Evolutionary conservation across 805 yeast genomes (phyloP).

Genomic region (Scheffersomyces spartinae): DNA sequence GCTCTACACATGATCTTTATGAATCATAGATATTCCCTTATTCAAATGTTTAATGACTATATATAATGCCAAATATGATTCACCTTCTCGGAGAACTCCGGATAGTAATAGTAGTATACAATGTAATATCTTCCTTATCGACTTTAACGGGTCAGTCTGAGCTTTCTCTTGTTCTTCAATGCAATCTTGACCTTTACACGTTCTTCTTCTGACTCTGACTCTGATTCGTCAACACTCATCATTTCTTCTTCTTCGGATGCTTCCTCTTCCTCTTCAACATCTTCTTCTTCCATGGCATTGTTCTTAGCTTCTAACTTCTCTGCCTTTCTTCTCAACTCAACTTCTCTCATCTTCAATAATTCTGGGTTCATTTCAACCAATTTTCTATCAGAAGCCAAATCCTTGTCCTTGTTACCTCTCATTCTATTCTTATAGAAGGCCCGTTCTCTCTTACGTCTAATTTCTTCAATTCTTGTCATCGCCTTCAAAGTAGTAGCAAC

Average conservation of each 20-base stretch:
- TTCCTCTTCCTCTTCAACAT: conserved; percentile 28
- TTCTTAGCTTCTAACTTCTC: conserved; percentile 59
- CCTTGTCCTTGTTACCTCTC: conserved; percentile 91
- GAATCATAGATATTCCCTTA: no score
- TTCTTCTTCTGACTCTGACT: conserved; percentile 38
- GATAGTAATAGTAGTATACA: no score
- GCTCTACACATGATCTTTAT: no score
- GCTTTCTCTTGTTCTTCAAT: conserved; percentile 51
- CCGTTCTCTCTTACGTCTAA: conserved; percentile 90
- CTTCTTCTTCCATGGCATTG: conserved; percentile 34
- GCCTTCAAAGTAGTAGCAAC: conserved; percentile 91
- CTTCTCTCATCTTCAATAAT: conserved; percentile 84
- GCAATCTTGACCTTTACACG: conserved; percentile 43
- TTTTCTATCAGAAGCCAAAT: conserved; percentile 75
- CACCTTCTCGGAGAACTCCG: no score
- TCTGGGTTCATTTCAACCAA: conserved; percentile 85
- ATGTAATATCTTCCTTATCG: not conserved
- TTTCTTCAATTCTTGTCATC: conserved; percentile 92
- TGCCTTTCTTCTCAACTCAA: conserved; percentile 67
- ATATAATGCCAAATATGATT: no score
- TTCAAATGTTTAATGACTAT: no score
- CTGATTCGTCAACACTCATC: conserved; percentile 17
- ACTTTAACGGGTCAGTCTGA: conserved; percentile 5
- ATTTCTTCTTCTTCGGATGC: conserved; percentile 33
- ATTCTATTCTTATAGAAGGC: conserved; percentile 99